Base-by-base conservation (phyloP, 2,329 filamentous ascomycete genomes). In the Cladobotryum mycophilum region DNA sequence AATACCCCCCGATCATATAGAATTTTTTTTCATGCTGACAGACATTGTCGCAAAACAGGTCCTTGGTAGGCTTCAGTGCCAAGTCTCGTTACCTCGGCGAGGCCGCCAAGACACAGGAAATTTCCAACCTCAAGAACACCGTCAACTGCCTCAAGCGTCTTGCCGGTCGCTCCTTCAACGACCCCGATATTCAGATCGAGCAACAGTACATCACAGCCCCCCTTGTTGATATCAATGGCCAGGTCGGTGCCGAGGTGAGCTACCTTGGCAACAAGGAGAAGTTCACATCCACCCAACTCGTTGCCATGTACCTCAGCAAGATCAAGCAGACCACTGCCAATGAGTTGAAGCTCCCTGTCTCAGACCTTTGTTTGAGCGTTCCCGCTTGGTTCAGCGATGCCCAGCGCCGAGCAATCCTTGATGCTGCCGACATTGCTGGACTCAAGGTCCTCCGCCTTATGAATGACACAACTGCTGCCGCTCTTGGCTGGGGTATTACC, bases 61-160 rank as follows among this genome's bases (percentile, higher is more conserved):
- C 93, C 56, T 79, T 99, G 59, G 93, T 99, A 64, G 91, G 89
- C 65, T 99, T 99, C 72, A 89, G 90, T 54, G 86, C 89, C 69
- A 96, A 95, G 76, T 85, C 82, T 71, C 88, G 93, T 76, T 95
- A 95, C 70, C 81, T 99, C 59, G 93, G 93, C 60, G 93, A 99
- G 77, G 74, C 88, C 52, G 93, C 93, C 61, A 97, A 97, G 83
- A 97, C 92, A 60, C 92, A 96, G 76, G 93, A 99, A 76, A 95
- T 96, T 69, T 96, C 92, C 67, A 99, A 99, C 80, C 84, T 97
- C 66, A 99, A 97, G 80, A 99, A 99, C 81, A 99, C 93, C 61
- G 88, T 99, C 74, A 79, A 83, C 70, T 91, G 84, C 60, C 81
- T 99, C 64, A 96, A 96, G 78, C 89, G 93, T 65, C 85, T 99